These are phyloP conservation scores for Rubroboletus satanas DNA, from an alignment of 768 basidiomycete genomes.

Conservation along the genomic window DNA sequence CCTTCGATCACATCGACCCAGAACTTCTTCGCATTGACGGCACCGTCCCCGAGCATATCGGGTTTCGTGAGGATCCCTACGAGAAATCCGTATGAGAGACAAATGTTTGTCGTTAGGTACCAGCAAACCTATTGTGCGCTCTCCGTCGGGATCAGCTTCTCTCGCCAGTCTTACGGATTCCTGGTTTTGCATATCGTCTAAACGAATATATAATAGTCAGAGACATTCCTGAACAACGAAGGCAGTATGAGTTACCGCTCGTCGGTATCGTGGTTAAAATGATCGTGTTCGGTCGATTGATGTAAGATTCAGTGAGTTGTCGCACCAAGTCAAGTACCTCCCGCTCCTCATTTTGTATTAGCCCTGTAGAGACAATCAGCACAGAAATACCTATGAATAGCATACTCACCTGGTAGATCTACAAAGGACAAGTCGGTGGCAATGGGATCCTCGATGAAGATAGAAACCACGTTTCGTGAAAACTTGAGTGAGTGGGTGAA, in stretches of 20 bases:
- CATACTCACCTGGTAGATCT: conserved; percentile 47
- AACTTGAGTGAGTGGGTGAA: conserved; percentile 33
- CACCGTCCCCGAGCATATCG: conserved; percentile 47
- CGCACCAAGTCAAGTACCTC: conserved; percentile 44
- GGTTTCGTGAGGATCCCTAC: conserved; percentile 70
- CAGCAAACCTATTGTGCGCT: conserved; percentile 57
- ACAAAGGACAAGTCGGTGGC: conserved; percentile 50
- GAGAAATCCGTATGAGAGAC: not conserved
- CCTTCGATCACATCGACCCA: conserved; percentile 58
- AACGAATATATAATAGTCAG: not conserved
- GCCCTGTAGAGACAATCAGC: conserved; percentile 33
- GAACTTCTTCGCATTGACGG: conserved; percentile 34
- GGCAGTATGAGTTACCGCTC: conserved; percentile 40
- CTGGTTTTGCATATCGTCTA: conserved; percentile 70
- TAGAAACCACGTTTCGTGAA: conserved; percentile 48
- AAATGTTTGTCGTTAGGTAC: not conserved
- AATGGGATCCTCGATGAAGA: conserved; percentile 43
- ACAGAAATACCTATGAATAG: not conserved
- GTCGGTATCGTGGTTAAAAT: conserved; percentile 67
- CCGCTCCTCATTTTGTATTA: conserved; percentile 53
- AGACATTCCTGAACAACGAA: not conserved
- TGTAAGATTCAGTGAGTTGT: conserved; percentile 45
- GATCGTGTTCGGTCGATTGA: conserved; percentile 48
- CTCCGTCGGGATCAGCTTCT: conserved; percentile 48
- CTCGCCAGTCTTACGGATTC: conserved; percentile 51